These are phyloP conservation scores for Komagataella kurtzmanii DNA, from an alignment of 805 yeast species.

Conservation along the genomic window DNA sequence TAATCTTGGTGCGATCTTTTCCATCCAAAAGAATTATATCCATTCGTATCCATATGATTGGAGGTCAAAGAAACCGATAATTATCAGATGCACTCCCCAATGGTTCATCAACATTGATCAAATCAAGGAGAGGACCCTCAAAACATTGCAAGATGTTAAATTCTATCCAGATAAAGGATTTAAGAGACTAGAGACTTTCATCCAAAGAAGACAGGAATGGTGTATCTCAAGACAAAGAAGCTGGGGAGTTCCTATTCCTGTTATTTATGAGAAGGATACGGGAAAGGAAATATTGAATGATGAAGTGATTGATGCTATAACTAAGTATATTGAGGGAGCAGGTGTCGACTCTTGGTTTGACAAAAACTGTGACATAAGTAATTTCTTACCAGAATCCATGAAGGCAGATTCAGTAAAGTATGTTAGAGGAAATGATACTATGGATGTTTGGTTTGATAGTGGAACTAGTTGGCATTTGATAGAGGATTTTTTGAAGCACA, in stretches of 20 bases:
- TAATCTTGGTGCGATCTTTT: conserved; percentile 29
- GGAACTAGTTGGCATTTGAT: conserved; percentile 83
- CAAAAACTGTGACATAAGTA: conserved; percentile 22
- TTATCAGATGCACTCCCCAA: conserved; percentile 90
- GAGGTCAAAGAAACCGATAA: conserved; percentile 93
- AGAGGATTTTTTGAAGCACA: conserved; percentile 22
- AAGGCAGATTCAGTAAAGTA: conserved; percentile 28
- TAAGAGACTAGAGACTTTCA: conserved; percentile 59
- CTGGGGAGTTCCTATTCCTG: conserved; percentile 99
- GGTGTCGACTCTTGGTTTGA: conserved; percentile 82
- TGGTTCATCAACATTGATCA: conserved; percentile 85
- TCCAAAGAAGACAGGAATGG: conserved; percentile 82
- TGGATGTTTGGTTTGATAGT: conserved; percentile 99
- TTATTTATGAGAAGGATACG: conserved; percentile 45
- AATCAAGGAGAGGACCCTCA: conserved; percentile 49
- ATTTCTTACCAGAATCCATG: conserved; percentile 62
- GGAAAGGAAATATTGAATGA: conserved; percentile 52
- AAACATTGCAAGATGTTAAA: conserved; percentile 42
- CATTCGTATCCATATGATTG: conserved; percentile 97
- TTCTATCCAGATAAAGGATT: conserved; percentile 68
- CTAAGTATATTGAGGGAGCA: conserved; percentile 33
- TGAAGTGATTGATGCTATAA: conserved; percentile 42
- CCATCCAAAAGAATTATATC: conserved; percentile 32
- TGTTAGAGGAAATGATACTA: conserved; percentile 71
- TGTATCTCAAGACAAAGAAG: conserved; percentile 91